Percentiles rank a stretch among this genome's conserved stretches.
phyloP scores from a whole-genome alignment of 2,329 filamentous ascomycete species.

The Tolypocladium paradoxum region DNA sequence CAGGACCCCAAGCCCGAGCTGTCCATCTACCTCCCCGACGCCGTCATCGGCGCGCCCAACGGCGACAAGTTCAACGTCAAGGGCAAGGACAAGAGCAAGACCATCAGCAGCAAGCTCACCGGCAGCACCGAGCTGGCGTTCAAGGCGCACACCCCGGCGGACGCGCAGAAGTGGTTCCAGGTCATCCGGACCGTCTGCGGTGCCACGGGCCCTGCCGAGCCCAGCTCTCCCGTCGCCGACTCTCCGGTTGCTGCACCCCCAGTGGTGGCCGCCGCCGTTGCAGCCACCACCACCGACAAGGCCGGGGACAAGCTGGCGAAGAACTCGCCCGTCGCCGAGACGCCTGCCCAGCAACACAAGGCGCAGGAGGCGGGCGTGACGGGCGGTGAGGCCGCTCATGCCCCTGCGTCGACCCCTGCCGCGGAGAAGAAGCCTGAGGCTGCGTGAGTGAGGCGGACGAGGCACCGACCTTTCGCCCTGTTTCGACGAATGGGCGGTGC shows the following conservation, averaged over 20 bases:
- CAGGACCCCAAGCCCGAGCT: constrained; percentile 74
- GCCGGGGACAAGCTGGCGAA: constrained; percentile 7
- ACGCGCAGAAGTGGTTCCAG: constrained; percentile 78
- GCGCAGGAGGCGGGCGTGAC: constrained; percentile 33
- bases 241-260: not conserved
- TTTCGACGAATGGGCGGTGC: not conserved
- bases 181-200: constrained; percentile 55
- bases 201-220: constrained; percentile 28
- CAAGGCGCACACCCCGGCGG: constrained; percentile 72
- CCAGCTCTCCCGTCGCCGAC: constrained; percentile 16
- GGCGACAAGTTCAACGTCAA: constrained; percentile 89
- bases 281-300: constrained; percentile 3
- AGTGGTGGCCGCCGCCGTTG: not conserved
- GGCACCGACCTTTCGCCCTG: not conserved
- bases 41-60: constrained; percentile 58
- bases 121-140: constrained; percentile 73
- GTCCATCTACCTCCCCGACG: constrained; percentile 87
- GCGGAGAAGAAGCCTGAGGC: constrained; percentile 1
- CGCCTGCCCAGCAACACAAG: constrained; percentile 5
- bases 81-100: constrained; percentile 82
- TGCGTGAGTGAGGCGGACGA: constrained; percentile 1
- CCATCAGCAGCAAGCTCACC: constrained; percentile 69
- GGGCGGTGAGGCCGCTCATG: constrained; percentile 10
- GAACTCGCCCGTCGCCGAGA: constrained; percentile 5
- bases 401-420: not conserved